Evolutionary conservation across 768 basidiomycete genomes (phyloP).

Genomic region (Russula vinacea): DNA sequence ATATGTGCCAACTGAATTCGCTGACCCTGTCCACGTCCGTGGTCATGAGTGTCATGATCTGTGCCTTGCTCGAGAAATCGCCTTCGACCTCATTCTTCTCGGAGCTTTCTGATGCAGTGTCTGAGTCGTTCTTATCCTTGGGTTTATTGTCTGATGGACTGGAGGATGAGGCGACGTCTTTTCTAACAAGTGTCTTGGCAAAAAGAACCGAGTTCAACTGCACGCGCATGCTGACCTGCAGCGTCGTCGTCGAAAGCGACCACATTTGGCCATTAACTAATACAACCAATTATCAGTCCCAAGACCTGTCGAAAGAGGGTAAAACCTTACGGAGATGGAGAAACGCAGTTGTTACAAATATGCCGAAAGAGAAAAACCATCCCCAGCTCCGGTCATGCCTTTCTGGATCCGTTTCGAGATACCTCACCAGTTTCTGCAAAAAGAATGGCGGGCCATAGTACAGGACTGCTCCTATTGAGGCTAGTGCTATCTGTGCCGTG

Average conservation of each 20-base stretch:
- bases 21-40: constrained; percentile 89
- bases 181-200: constrained; percentile 81
- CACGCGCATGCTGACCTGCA: constrained; percentile 67
- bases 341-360: constrained; percentile 47
- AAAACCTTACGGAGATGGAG: constrained; percentile 43
- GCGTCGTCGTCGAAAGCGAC: constrained; percentile 62
- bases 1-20: constrained; percentile 79
- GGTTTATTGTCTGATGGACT: constrained; percentile 30
- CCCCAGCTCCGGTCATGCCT: constrained; percentile 64
- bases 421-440: constrained; percentile 55
- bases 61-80: constrained; percentile 55
- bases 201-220: constrained; percentile 85
- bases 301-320: not conserved
- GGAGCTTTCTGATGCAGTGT: constrained; percentile 34
- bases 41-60: constrained; percentile 96
- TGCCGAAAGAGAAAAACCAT: constrained; percentile 60
- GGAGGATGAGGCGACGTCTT: constrained; percentile 73
- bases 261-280: constrained; percentile 67
- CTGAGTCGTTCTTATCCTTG: constrained; percentile 31
- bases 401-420: constrained; percentile 60
- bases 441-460: constrained; percentile 66
- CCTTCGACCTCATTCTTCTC: constrained; percentile 53
- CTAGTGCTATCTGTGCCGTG: constrained; percentile 46
- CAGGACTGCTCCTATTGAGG: constrained; percentile 54
- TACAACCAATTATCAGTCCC: constrained; percentile 18